Conservation (phyloP, 352 stramenopile species). For the Aphanomyces stellatus region DNA sequence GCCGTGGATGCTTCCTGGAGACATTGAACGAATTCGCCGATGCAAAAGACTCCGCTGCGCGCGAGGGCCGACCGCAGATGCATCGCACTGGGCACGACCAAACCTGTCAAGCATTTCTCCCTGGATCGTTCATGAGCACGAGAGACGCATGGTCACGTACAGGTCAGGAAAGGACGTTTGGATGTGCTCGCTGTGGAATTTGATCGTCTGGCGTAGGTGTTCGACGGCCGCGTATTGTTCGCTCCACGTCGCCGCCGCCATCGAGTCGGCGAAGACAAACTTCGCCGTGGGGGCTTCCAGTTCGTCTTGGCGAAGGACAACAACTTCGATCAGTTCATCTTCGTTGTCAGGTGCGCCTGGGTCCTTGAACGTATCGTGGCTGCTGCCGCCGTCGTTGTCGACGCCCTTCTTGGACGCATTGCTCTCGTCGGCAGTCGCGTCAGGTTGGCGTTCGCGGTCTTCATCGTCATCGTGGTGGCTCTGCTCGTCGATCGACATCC, state of each 20-base stretch:
- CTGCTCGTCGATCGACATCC: neutral
- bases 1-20: neutral
- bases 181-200: conserved; percentile 7
- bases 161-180: neutral
- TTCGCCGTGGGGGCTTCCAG: neutral
- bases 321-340: conserved; percentile 14
- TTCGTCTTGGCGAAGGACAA: conserved; percentile 16
- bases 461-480: neutral
- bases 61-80: conserved; percentile 8
- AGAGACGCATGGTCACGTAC: neutral
- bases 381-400: too few species aligned
- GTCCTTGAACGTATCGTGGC: conserved; percentile 11
- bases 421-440: too few species aligned
- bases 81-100: conserved; percentile 12
- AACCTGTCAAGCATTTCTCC: neutral
- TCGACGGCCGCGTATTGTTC: conserved; percentile 14
- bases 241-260: neutral
- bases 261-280: neutral
- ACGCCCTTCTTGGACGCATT: too few species aligned
- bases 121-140: neutral
- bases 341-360: conserved; percentile 17
- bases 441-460: neutral
- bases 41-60: neutral
- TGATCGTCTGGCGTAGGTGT: conserved; percentile 13
- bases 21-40: conserved; percentile 12